A percentile compares a stretch with the other conserved stretches of the same genome.
Evolutionary conservation across 192 early-diverging fungal genomes (phyloP).

Genomic region (Fimicolochytrium jonesii): DNA sequence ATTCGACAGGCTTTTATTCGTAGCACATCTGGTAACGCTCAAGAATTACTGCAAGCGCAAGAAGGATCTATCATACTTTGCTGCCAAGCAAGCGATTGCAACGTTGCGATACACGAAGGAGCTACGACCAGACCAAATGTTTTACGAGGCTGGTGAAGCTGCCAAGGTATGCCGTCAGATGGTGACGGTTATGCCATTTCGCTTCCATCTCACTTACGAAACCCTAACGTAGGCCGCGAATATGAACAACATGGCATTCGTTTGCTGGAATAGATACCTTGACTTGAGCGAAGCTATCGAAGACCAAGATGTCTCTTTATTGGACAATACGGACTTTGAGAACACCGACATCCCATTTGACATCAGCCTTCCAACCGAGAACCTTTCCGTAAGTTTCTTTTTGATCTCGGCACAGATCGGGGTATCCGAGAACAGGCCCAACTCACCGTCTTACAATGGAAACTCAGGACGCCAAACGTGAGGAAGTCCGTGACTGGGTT

Average conservation of each 20-base stretch:
- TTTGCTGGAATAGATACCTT: slow-evolving; percentile 60
- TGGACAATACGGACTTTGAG: slow-evolving; percentile 56
- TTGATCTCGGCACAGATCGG: too few species aligned
- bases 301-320: slow-evolving; percentile 46
- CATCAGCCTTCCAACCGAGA: slow-evolving; percentile 44
- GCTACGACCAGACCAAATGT: slow-evolving; percentile 50
- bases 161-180: slow-evolving; percentile 41
- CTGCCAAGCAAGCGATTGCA: slow-evolving; percentile 52
- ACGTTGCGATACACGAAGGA: slow-evolving; percentile 50
- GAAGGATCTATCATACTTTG: slow-evolving; percentile 46
- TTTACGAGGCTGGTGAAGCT: slow-evolving; percentile 51
- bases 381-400: slow-evolving; percentile 38
- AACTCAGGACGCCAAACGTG: slow-evolving; percentile 44
- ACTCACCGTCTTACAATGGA: too few species aligned
- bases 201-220: too few species aligned
- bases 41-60: slow-evolving; percentile 49
- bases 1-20: slow-evolving; percentile 43
- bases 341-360: slow-evolving; percentile 61
- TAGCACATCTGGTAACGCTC: slow-evolving; percentile 48
- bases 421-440: too few species aligned
- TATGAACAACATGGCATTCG: slow-evolving; percentile 60
- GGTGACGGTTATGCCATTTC: not conserved
- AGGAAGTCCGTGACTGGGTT: slow-evolving; percentile 63
- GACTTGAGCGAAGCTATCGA: slow-evolving; percentile 61
- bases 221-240: slow-evolving; percentile 44